These are phyloP conservation scores for Chaetoscypha palmicola DNA, from an alignment of 2,329 filamentous ascomycete species.

Conservation along the genomic window DNA sequence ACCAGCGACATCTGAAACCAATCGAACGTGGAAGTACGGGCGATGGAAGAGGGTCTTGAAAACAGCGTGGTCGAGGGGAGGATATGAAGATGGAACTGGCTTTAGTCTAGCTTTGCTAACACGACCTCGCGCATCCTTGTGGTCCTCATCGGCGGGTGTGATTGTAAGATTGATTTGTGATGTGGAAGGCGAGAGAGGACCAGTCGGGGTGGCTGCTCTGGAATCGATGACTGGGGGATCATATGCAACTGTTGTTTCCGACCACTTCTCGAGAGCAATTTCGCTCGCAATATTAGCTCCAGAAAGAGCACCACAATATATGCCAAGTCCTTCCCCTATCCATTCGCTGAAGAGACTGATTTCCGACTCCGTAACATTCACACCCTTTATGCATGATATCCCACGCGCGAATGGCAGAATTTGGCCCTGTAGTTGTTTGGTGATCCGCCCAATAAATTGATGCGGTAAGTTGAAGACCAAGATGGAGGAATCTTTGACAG, in stretches of 20 bases:
- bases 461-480: constrained; percentile 95
- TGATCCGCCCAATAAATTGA: constrained; percentile 87
- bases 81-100: constrained; percentile 73
- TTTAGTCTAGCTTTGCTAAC: constrained; percentile 63
- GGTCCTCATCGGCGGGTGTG: constrained; percentile 41
- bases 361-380: constrained; percentile 81
- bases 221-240: constrained; percentile 87
- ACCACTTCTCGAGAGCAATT: constrained; percentile 93
- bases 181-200: constrained; percentile 39
- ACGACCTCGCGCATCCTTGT: constrained; percentile 63
- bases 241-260: constrained; percentile 94
- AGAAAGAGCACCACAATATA: constrained; percentile 93
- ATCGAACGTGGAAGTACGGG: constrained; percentile 93
- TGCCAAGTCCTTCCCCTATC: constrained; percentile 83
- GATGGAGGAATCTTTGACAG: constrained; percentile 78
- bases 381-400: constrained; percentile 97
- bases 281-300: constrained; percentile 96
- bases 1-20: constrained; percentile 92
- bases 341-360: constrained; percentile 90
- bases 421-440: constrained; percentile 75
- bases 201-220: constrained; percentile 58
- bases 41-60: constrained; percentile 87
- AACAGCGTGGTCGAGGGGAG: constrained; percentile 75
- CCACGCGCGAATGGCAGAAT: constrained; percentile 88
- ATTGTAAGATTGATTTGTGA: constrained; percentile 45